Percentiles rank a stretch among this genome's conserved stretches.
Evolutionary conservation across 2,329 filamentous ascomycete genomes (phyloP).

Genomic region (Apiospora koreana): DNA sequence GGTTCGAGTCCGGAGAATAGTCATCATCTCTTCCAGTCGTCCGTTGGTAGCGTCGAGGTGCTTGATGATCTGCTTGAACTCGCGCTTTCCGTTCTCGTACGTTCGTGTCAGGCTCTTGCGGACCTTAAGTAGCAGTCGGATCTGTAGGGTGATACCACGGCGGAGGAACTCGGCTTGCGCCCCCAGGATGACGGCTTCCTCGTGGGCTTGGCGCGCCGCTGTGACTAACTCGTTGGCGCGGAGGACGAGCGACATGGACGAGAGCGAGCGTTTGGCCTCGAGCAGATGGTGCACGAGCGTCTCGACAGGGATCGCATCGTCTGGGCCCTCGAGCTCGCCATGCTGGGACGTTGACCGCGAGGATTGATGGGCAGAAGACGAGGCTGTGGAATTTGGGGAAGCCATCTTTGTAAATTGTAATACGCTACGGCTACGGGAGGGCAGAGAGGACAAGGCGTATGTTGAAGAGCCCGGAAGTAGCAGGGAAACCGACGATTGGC

Average conservation of each 20-base stretch:
- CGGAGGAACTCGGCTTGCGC: slow-evolving; percentile 70
- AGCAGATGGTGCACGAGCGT: slow-evolving; percentile 82
- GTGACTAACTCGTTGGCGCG: slow-evolving; percentile 86
- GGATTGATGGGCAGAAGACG: slow-evolving; percentile 20
- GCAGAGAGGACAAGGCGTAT: neutral
- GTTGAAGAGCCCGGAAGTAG: slow-evolving; percentile 11
- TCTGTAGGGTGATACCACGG: slow-evolving; percentile 59
- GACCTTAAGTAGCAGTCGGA: slow-evolving; percentile 51
- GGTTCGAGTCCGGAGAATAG: slow-evolving; percentile 61
- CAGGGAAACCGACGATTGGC: slow-evolving; percentile 9
- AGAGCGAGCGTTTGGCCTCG: slow-evolving; percentile 82
- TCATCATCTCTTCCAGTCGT: slow-evolving; percentile 66
- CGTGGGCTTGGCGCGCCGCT: slow-evolving; percentile 71
- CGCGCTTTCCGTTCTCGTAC: slow-evolving; percentile 58
- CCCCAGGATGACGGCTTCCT: slow-evolving; percentile 74
- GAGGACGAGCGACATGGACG: slow-evolving; percentile 79
- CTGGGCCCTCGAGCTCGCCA: slow-evolving; percentile 33
- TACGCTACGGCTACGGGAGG: slow-evolving; percentile 3
- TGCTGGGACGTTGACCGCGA: slow-evolving; percentile 26
- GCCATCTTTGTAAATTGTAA: slow-evolving; percentile 16
- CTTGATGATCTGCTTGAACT: slow-evolving; percentile 63
- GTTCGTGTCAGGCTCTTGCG: slow-evolving; percentile 53
- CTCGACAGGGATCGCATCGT: slow-evolving; percentile 59
- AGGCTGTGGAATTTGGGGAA: slow-evolving; percentile 16
- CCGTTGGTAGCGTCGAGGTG: slow-evolving; percentile 67